Base-by-base conservation (phyloP, 192 early-diverging fungal genomes). In the Gigaspora rosea region DNA sequence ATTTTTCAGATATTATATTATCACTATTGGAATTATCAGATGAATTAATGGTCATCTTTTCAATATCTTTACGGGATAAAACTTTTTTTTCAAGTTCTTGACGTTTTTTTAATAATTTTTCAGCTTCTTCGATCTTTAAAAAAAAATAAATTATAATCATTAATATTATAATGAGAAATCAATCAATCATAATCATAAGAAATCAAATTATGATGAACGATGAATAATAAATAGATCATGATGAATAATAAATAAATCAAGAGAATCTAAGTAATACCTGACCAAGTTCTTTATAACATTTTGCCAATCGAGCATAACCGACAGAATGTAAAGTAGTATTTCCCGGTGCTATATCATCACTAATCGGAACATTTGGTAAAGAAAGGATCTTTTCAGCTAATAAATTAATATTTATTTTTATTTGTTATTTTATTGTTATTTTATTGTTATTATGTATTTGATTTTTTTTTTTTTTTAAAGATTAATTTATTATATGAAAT, bases 201-300 rank as follows among this genome's bases (percentile, higher is more conserved):
- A 41, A 41, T 41, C 3, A 41, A n/a, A 56, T 56, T 52, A 52
- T 6, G 4, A 56, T 56, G 52, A 0, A 56, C 1, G 9, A 56
- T 56, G 4, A 56, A 18, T 56, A 56, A 54, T 0, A 18, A 18
- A 54, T 54, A 54, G 8, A 5, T 5, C 9, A 16, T 4, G 11
- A 54, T 2, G 5, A 0, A 18, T 56, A 8, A 41, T 27, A 27
- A 9, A 22, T 27, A 35, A 22, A 64, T 11, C 6, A 64, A 20
- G 9, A 11, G n/a, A 11, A 63, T 63, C 61, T 32, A 20, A 35
- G 11, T 20, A 20, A 15, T 64, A 69, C 67, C 67, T 73, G 51
- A 9, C 57, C 72, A 2, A 73, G 49, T 59, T 73, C 72, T 73
- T 73, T 73, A 73, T 73, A 73, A 15, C 72, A 73, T 41, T 73